Percentiles rank a stretch among this genome's conserved stretches.
Conservation (phyloP, 345 rosid genomes). For the Dimocarpus longan region DNA sequence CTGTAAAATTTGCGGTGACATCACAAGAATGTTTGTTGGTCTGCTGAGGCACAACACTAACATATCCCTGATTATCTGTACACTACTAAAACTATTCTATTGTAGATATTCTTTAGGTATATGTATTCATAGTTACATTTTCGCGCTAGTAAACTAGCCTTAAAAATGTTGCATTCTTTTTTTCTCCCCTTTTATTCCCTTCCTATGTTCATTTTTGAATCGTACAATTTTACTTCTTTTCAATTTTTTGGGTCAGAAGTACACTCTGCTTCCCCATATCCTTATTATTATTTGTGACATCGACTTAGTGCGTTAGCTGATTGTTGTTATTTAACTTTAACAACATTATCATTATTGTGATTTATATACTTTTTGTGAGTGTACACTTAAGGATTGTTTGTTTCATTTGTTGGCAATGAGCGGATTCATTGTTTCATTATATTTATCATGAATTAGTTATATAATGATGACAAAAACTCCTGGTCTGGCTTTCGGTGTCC, state of each 20-base stretch:
- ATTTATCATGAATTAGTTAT: background rate
- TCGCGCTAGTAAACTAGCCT: too few relatives aligned
- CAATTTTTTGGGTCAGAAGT: background rate
- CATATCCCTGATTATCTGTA: background rate
- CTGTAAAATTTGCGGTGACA: background rate
- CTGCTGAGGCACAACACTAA: background rate
- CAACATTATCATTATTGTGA: background rate
- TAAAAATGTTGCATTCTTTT: background rate
- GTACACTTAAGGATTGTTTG: background rate
- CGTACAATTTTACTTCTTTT: background rate
- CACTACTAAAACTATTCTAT: too few relatives aligned
- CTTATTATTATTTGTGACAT: slow-evolving; percentile 1
- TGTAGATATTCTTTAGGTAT: background rate
- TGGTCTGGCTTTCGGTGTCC: slow-evolving; percentile 3
- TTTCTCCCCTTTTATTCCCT: background rate
- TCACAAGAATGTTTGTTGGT: background rate
- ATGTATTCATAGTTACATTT: too few relatives aligned
- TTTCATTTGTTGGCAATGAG: background rate
- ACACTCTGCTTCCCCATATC: background rate
- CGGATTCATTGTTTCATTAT: background rate
- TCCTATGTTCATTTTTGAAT: background rate
- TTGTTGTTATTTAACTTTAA: background rate
- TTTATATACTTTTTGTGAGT: background rate
- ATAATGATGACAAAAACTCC: background rate
- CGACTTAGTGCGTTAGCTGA: background rate